Percentiles rank a stretch among this genome's conserved stretches.
These are phyloP conservation scores for Mycotypha africana DNA, from an alignment of 371 early-diverging fungal genomes.

Conservation along the genomic window DNA sequence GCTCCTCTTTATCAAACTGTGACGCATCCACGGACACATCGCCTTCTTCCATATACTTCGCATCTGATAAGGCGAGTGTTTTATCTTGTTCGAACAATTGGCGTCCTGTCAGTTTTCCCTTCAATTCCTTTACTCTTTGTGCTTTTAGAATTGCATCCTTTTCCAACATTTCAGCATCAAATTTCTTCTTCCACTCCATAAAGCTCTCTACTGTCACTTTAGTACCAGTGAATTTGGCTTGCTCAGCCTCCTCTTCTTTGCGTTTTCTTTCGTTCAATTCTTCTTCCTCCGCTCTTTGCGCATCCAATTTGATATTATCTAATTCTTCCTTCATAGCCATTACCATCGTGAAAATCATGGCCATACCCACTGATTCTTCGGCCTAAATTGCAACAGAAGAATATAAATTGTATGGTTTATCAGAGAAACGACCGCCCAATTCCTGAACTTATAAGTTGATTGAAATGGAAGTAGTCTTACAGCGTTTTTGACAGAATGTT, in stretches of 20 bases:
- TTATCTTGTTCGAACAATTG: constrained; percentile 90
- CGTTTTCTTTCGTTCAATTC: constrained; percentile 55
- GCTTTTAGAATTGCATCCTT: constrained; percentile 49
- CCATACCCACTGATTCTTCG: constrained; percentile 86
- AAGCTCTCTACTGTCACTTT: constrained; percentile 79
- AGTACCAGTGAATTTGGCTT: constrained; percentile 78
- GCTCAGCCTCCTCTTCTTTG: constrained; percentile 77
- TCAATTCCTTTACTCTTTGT: constrained; percentile 40
- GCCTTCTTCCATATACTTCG: constrained; percentile 78
- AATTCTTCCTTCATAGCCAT: constrained; percentile 72
- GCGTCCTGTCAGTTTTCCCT: constrained; percentile 64
- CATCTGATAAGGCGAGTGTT: constrained; percentile 80
- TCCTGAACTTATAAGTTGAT: too few relatives aligned
- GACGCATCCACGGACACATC: constrained; percentile 79
- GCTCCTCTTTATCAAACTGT: constrained; percentile 59
- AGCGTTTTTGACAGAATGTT: constrained; percentile 35
- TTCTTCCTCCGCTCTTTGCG: constrained; percentile 45
- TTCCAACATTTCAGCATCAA: constrained; percentile 68
- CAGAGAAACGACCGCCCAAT: too few relatives aligned
- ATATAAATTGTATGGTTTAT: too few relatives aligned
- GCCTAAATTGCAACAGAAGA: too few relatives aligned
- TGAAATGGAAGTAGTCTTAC: too few relatives aligned
- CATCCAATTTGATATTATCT: constrained; percentile 54
- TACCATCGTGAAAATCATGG: constrained; percentile 86
- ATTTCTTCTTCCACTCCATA: constrained; percentile 72